A percentile compares a stretch with the other conserved stretches of the same genome.
Evolutionary conservation across 768 basidiomycete genomes (phyloP).

Genomic region (Leccinellum rugosiceps): DNA sequence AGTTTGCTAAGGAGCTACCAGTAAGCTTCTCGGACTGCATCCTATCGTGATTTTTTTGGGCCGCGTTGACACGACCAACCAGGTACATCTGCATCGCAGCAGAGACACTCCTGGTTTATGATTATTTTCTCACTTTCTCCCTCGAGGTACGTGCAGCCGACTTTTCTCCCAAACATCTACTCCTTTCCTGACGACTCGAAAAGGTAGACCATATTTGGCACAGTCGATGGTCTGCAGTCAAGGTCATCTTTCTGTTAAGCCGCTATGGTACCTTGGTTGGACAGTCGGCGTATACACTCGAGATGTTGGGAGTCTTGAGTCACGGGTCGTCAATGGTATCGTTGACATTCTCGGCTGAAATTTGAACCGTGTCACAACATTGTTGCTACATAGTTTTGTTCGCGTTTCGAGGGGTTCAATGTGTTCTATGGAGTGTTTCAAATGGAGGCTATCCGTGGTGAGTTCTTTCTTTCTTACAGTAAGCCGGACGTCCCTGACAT

Average conservation of each 20-base stretch:
- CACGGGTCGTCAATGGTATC: constrained; percentile 12
- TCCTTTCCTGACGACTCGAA: neutral
- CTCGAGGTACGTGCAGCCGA: constrained; percentile 7
- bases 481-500: neutral
- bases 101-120: neutral
- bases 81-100: neutral
- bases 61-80: neutral
- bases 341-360: neutral
- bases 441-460: constrained; percentile 1
- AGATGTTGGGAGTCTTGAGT: constrained; percentile 12
- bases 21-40: neutral
- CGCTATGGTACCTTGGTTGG: constrained; percentile 11
- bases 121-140: constrained; percentile 12
- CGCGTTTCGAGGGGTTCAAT: neutral
- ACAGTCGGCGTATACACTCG: constrained; percentile 4
- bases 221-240: constrained; percentile 1
- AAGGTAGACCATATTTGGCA: neutral
- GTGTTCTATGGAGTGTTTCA: neutral
- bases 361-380: neutral
- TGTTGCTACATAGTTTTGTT: neutral
- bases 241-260: constrained; percentile 15
- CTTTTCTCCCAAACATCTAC: neutral
- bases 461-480: neutral
- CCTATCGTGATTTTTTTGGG: neutral
- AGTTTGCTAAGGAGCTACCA: neutral